phyloP scores from a whole-genome alignment of 2,329 filamentous ascomycete genomes.

The Didymosphaeria variabile region DNA sequence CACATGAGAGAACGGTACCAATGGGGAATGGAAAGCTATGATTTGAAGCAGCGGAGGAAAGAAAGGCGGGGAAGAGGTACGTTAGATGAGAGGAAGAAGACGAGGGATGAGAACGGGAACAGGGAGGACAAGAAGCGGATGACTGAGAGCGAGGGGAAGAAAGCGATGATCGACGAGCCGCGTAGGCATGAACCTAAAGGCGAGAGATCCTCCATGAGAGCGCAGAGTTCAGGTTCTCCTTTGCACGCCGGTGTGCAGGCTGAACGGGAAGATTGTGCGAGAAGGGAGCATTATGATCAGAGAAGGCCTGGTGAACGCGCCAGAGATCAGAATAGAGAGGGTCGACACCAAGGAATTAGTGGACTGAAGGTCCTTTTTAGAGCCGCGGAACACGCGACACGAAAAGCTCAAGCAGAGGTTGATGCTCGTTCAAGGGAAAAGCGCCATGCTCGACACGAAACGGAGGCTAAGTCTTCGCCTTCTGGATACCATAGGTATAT shows the following conservation, averaged over 20 bases:
- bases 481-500: background rate
- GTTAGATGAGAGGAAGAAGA: constrained; percentile 26
- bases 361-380: background rate
- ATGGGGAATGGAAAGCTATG: constrained; percentile 34
- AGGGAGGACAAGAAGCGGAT: background rate
- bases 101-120: background rate
- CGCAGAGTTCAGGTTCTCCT: background rate
- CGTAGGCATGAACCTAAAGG: background rate
- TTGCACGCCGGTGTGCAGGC: too few relatives aligned
- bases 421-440: background rate
- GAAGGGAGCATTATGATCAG: too few relatives aligned
- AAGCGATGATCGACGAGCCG: background rate
- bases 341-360: background rate
- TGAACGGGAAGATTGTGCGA: too few relatives aligned
- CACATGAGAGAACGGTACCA: constrained; percentile 32
- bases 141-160: background rate
- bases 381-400: background rate
- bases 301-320: too few relatives aligned
- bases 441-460: background rate
- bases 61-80: constrained; percentile 25
- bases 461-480: background rate
- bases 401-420: background rate
- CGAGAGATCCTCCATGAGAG: too few relatives aligned
- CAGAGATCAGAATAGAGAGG: background rate
- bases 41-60: constrained; percentile 22